phyloP scores from a whole-genome alignment of 2,329 filamentous ascomycete genomes.

The Orbilia oligospora region DNA sequence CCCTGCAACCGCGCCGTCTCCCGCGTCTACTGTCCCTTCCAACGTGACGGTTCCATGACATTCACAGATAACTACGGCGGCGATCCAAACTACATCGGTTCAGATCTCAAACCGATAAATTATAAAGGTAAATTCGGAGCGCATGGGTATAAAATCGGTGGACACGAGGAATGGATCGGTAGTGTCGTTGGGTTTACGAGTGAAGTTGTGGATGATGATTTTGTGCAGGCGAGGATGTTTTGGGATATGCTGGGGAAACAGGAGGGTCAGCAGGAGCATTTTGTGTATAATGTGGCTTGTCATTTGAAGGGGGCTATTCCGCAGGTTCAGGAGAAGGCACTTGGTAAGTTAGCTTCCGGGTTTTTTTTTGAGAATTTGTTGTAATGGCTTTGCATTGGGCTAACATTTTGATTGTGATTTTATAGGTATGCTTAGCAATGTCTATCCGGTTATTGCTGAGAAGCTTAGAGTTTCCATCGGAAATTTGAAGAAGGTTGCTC shows the following conservation, averaged over 20 bases:
- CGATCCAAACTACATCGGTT: constrained; percentile 68
- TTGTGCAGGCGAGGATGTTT: constrained; percentile 70
- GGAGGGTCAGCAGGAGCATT: constrained; percentile 74
- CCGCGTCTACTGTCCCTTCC: constrained; percentile 66
- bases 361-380: constrained; percentile 25
- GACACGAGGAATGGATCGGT: constrained; percentile 65
- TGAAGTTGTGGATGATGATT: constrained; percentile 70
- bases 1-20: constrained; percentile 71
- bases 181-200: constrained; percentile 64
- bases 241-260: constrained; percentile 71
- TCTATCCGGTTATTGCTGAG: constrained; percentile 34
- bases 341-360: constrained; percentile 78
- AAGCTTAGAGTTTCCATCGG: constrained; percentile 27
- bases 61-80: constrained; percentile 68
- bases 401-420: background rate
- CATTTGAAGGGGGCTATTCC: constrained; percentile 72
- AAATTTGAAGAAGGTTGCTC: constrained; percentile 13
- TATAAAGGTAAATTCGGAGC: constrained; percentile 49
- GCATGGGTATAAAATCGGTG: constrained; percentile 50
- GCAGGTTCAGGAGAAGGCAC: constrained; percentile 73
- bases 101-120: constrained; percentile 64
- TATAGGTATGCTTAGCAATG: constrained; percentile 48
- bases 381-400: too few relatives aligned
- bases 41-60: constrained; percentile 67
- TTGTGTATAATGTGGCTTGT: constrained; percentile 73